A percentile compares a stretch with the other conserved stretches of the same genome.
phyloP scores from a whole-genome alignment of 495 filamentous ascomycete species.

The Aspergillus indologenus region DNA sequence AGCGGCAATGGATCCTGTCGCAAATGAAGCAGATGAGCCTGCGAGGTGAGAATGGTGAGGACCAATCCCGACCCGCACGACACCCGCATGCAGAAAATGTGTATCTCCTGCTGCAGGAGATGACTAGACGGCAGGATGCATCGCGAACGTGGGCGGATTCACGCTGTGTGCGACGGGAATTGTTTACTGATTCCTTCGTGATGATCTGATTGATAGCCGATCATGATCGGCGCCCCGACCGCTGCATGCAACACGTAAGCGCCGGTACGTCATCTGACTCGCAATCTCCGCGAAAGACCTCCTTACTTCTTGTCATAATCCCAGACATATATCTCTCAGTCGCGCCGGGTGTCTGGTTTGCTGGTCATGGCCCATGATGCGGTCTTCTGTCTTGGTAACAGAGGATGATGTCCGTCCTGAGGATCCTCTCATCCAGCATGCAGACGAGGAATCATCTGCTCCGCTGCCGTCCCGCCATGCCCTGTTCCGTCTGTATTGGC shows the following conservation, averaged over 20 bases:
- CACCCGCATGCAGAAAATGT: constrained; percentile 37
- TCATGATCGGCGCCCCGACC: not conserved
- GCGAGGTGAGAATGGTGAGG: not conserved
- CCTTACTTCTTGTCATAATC: not conserved
- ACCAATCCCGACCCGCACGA: constrained; percentile 2
- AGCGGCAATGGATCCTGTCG: constrained; percentile 36
- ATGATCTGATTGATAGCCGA: constrained; percentile 26
- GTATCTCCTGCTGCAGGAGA: constrained; percentile 35
- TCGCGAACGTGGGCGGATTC: constrained; percentile 42
- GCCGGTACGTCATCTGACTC: constrained; percentile 3
- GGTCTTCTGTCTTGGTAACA: not conserved
- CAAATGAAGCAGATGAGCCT: constrained; percentile 35
- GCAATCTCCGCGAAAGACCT: not conserved
- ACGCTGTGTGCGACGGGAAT: constrained; percentile 34
- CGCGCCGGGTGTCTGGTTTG: not conserved
- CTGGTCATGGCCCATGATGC: not conserved
- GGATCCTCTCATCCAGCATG: not conserved
- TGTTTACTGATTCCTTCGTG: constrained; percentile 39
- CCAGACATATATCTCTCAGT: not conserved
- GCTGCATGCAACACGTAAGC: constrained; percentile 1
- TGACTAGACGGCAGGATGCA: constrained; percentile 39
- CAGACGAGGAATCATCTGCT: not conserved
- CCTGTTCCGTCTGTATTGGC: constrained; percentile 49
- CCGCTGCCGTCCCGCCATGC: constrained; percentile 1
- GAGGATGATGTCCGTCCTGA: not conserved